Conservation (phyloP, 1,284 basidiomycete species). For the Fereydounia khargensis region DNA sequence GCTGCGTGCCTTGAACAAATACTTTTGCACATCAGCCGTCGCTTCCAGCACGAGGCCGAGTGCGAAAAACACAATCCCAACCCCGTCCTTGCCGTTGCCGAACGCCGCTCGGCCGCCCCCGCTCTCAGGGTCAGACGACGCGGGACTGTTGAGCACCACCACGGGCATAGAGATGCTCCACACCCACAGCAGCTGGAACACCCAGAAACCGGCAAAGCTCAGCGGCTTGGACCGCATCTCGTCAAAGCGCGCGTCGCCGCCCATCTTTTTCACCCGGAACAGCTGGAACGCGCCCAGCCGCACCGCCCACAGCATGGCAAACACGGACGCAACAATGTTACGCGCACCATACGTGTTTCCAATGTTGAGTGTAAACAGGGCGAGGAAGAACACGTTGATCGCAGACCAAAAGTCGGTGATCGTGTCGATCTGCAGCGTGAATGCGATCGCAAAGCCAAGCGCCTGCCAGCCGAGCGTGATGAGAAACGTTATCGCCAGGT, state of each 20-base stretch:
- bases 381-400: slow-evolving; percentile 48
- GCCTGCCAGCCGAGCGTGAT: slow-evolving; percentile 70
- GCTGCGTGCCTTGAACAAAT: slow-evolving; percentile 37
- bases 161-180: slow-evolving; percentile 45
- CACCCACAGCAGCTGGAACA: slow-evolving; percentile 46
- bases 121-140: slow-evolving; percentile 19
- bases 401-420: slow-evolving; percentile 52
- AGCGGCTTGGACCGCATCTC: slow-evolving; percentile 49
- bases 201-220: slow-evolving; percentile 34
- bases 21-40: slow-evolving; percentile 68
- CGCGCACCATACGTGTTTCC: slow-evolving; percentile 63
- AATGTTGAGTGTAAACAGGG: slow-evolving; percentile 57
- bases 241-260: slow-evolving; percentile 51
- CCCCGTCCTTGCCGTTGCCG: slow-evolving; percentile 63
- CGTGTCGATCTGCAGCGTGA: slow-evolving; percentile 49
- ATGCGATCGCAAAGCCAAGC: slow-evolving; percentile 65
- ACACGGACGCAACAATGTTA: slow-evolving; percentile 63
- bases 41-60: slow-evolving; percentile 68
- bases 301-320: slow-evolving; percentile 62
- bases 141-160: slow-evolving; percentile 44
- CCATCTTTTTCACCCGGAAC: slow-evolving; percentile 52
- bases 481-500: slow-evolving; percentile 68
- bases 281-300: slow-evolving; percentile 51
- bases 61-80: slow-evolving; percentile 68
- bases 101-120: slow-evolving; percentile 27